Evolutionary conservation across 441 rosid species (phyloP).

Genomic region (Croton laevigatus): DNA sequence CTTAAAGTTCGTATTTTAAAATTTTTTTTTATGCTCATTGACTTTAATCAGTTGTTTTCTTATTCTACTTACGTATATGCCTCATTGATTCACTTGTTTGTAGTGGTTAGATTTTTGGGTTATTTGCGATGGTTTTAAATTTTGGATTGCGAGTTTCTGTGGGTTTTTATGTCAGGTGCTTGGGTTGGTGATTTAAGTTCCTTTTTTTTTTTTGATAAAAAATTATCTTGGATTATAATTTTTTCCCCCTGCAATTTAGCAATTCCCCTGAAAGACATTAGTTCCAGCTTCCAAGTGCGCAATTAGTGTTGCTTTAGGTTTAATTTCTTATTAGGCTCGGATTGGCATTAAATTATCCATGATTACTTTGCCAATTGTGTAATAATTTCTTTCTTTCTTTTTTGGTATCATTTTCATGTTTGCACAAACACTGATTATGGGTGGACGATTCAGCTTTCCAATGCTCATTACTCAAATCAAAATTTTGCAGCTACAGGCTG

Average conservation of each 20-base stretch:
- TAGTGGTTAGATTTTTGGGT: neutral
- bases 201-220: too few species aligned
- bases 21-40: neutral
- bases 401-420: neutral
- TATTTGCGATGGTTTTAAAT: neutral
- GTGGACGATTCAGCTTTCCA: neutral
- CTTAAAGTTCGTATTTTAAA: neutral
- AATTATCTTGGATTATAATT: too few species aligned
- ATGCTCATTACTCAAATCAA: neutral
- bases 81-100: neutral
- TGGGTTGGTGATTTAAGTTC: neutral
- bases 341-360: neutral
- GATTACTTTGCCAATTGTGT: too few species aligned
- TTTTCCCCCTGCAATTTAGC: too few species aligned
- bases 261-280: neutral
- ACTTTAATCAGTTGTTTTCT: neutral
- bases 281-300: neutral
- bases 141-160: neutral
- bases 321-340: neutral
- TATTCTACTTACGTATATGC: neutral
- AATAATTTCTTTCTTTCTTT: neutral
- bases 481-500: neutral
- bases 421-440: neutral
- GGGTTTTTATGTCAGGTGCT: neutral
- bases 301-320: neutral